These are phyloP conservation scores for Coelastrella sp. DNA, from an alignment of 139 green algal genomes.

Conservation along the genomic window DNA sequence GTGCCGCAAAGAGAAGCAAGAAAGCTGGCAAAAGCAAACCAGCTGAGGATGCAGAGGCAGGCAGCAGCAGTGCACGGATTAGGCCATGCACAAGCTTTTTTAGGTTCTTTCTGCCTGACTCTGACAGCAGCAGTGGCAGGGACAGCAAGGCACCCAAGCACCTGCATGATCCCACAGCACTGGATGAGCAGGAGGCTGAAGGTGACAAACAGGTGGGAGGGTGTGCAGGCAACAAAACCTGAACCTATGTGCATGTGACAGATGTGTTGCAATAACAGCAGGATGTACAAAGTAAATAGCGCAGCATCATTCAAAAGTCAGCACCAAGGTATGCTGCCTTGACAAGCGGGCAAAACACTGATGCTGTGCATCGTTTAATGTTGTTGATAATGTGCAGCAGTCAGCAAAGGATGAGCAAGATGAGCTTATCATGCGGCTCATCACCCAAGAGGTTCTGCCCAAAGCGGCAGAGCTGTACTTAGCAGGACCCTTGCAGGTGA, in stretches of 20 bases:
- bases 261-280: not conserved
- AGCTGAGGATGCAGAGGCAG: not conserved
- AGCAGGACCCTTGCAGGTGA: constrained; percentile 42
- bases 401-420: constrained; percentile 13
- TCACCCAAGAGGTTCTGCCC: constrained; percentile 37
- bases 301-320: not conserved
- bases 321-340: not conserved
- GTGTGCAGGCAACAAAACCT: not conserved
- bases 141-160: not conserved
- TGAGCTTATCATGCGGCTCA: constrained; percentile 33
- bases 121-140: constrained; percentile 28
- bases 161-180: not conserved
- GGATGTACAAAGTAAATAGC: too few relatives aligned
- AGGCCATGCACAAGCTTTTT: constrained; percentile 47
- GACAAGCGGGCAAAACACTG: not conserved
- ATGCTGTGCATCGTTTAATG: too few relatives aligned
- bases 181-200: constrained; percentile 21
- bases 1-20: constrained; percentile 21
- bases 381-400: not conserved
- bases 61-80: not conserved
- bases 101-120: constrained; percentile 37
- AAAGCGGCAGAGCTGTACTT: constrained; percentile 27
- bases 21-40: not conserved
- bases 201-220: not conserved
- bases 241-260: not conserved